Evolutionary conservation across 352 stramenopile genomes (phyloP), one percentile per base, ranked within the genome.

Genomic region (Ophiocytium majus): DNA sequence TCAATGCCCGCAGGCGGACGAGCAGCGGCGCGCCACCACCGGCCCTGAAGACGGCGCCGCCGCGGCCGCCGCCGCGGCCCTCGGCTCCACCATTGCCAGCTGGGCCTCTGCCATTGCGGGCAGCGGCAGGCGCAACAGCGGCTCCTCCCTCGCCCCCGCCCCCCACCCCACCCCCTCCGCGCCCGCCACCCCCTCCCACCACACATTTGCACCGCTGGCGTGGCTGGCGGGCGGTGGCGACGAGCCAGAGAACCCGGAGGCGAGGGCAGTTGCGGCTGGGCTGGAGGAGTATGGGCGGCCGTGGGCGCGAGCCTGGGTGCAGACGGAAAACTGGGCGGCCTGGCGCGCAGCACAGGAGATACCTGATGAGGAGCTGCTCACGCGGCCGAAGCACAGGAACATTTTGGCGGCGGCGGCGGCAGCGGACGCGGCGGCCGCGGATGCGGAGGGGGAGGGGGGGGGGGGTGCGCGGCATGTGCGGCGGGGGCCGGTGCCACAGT

Each of bases 261-360:
- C 5, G 66, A 5, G 66, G 10, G 50, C 83, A 0, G 78, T 87
- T 33, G 64, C 79, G 50, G 1, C 33, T 0, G 80, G 76, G 10
- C 83, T 87, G 0, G 83, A 87, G 64, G 50, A 79, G 33, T 50
- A 87, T 36, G 83, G 83, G 33, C 32, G 50, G 23, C 28, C 76
- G 79, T 87, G 75, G 66, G 64, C 63, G 33, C 49, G 34, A 83
- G 49, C 79, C 9, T 86, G 83, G 83, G 75, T 80, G 19, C 34
- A 83, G 35, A 85, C 83, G 14, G 79, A 86, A 28, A 86, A 86
- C 37, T 86, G 84, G 50, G n/a, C 9, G 23, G 31, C 33, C 0
- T 84, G 83, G 83, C 14, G 34, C 0, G 23, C 57, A 9, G 79
- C 76, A 28, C 75, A 86, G 75, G 49, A 34, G 19, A 37, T 86